Base-by-base conservation (phyloP, 495 filamentous ascomycete genomes). In the Schizothecium vesticola region DNA sequence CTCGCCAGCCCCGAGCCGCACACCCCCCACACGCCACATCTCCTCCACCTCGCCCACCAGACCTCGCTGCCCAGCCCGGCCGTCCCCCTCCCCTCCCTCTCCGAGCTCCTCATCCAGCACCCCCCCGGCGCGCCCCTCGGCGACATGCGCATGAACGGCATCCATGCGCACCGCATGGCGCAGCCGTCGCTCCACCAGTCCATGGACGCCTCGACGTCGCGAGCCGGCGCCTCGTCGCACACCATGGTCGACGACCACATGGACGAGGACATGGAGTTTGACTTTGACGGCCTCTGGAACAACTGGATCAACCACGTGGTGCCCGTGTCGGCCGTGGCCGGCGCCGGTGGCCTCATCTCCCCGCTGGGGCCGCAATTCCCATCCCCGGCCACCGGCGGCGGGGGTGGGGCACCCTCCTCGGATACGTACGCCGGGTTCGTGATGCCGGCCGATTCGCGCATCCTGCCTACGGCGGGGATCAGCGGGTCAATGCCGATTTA, bases 221-320 rank as follows among this genome's bases (percentile, higher is more conserved):
- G 71, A 9, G 57, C 64, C 24, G 71, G 71, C 58, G 16, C 68
- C n/a, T 69, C 73, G 13, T 63, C 67, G 10, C 67, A 71, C 22
- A 69, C 72, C 21, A 59, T 70, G 3, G 55, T 68, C 3, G 70
- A 68, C 3, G 74, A 75, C 10, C 67, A 69, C 19, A 65, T 66
- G 22, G 72, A 76, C 11, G 70, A 73, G 13, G 84, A 86, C 33
- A 77, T 81, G 21, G 81, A 84, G 61, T 83, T 87, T 62, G 82
- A 87, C 56, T 86, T 88, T 56, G 84, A 87, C 67, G 77, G 75
- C n/a, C 69, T 88, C 57, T 88, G 85, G 86, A 77, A 80, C 58
- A 74, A 72, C 67, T 84, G 79, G 77, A 77, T 81, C 29, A 71
- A 73, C 64, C 69, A 71, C 55, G 66, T 70, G 3, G 63, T 69